These are phyloP conservation scores for Mucor piriformis DNA, from an alignment of 371 early-diverging fungal genomes.

Conservation along the genomic window DNA sequence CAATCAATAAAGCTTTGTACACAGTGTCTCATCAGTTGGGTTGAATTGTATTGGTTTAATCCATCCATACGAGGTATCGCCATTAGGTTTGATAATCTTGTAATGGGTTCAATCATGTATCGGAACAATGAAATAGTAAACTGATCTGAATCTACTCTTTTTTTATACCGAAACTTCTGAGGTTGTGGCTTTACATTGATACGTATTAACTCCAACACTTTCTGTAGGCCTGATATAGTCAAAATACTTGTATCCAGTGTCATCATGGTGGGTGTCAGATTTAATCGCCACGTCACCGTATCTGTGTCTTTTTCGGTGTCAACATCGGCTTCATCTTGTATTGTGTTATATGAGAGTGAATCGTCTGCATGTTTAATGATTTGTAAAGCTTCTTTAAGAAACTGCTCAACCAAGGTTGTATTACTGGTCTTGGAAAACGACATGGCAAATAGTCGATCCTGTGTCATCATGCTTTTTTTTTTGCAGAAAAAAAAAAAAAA, in stretches of 20 bases:
- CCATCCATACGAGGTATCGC: constrained; percentile 17
- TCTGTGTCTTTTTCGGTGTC: constrained; percentile 22
- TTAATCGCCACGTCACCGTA: constrained; percentile 47
- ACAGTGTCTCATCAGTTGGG: constrained; percentile 46
- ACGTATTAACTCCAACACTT: constrained; percentile 46
- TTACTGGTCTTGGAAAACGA: constrained; percentile 19
- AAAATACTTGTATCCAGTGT: constrained; percentile 52
- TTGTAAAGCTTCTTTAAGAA: constrained; percentile 27
- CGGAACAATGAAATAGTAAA: constrained; percentile 28
- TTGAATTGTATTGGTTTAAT: constrained; percentile 38
- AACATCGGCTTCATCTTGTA: constrained; percentile 2
- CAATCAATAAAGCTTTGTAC: constrained; percentile 45
- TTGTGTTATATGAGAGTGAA: constrained; percentile 2
- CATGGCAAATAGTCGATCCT: constrained; percentile 9
- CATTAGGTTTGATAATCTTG: constrained; percentile 18
- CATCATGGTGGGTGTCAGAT: constrained; percentile 45
- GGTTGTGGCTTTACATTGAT: constrained; percentile 46
- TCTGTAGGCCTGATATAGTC: constrained; percentile 47
- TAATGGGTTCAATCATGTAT: constrained; percentile 24
- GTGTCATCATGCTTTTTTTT: constrained; percentile 14
- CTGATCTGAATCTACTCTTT: constrained; percentile 12
- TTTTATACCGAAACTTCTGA: constrained; percentile 15
- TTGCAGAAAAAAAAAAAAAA: neutral
- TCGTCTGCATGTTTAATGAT: constrained; percentile 25
- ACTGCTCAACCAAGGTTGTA: constrained; percentile 21